Evolutionary conservation across 1,139 yeast genomes (phyloP), one percentile per base, ranked within the genome.

Genomic region (Saccharomyces hybrid): DNA sequence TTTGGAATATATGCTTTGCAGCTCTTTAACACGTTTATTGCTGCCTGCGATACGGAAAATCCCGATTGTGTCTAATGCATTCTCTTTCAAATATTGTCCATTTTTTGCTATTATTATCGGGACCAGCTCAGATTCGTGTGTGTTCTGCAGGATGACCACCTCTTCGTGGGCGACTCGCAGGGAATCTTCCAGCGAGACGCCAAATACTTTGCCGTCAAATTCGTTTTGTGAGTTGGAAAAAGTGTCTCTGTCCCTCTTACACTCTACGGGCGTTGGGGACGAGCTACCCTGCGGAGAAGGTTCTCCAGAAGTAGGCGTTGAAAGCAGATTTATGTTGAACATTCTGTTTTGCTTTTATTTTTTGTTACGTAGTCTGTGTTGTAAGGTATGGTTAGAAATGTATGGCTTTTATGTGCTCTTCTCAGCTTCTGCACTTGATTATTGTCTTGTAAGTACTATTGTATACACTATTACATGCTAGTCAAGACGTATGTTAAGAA

Each of bases 41-140:
- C 95, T 84, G 4, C 98, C 98, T 1, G 95, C 91, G 1, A 90
- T 86, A 58, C 98, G 76, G 68, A 93, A 91, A 11, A 93, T 86
- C 2, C 98, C 98, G 69, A 89, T 95, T 1, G 86, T 84, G 21
- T 76, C 75, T 47, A 85, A 70, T 7, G 88, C 95, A 60, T 87
- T 82, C 54, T 80, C 80, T 66, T 91, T 90, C 57, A 91, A 73
- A 66, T 72, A 89, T 1, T 86, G 82, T 1, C 97, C 96, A 71
- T 97, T 90, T 63, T 88, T 87, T 29, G 96, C 98, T 31, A 91
- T 95, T 16, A 91, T 87, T 3, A 64, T 57, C 2, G 57, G 65
- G 12, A 62, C 53, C 27, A 50, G 47, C 2, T 60, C 62, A 19
- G 55, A 48, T 4, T 31, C 16, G 12, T 53, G 32, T n/a, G 38